A percentile compares a stretch with the other conserved stretches of the same genome.
These are phyloP conservation scores for Ampelomyces quisqualis DNA, from an alignment of 2,329 filamentous ascomycete genomes.

Conservation along the genomic window DNA sequence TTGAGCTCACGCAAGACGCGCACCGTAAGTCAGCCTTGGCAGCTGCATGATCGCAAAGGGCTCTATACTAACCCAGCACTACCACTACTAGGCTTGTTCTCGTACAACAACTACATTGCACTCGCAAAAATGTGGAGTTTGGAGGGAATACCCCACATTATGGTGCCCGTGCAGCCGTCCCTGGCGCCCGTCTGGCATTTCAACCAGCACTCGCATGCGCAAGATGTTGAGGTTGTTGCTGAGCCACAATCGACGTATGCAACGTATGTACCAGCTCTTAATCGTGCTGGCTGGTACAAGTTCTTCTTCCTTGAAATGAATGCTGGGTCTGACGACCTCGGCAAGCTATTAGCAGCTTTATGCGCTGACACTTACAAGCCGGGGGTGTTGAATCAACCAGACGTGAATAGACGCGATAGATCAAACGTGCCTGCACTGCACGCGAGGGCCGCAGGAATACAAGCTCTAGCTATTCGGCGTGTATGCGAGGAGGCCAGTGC, in stretches of 20 bases:
- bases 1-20: constrained; percentile 30
- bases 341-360: constrained; percentile 27
- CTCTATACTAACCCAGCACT: constrained; percentile 1
- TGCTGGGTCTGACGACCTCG: constrained; percentile 30
- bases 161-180: constrained; percentile 33
- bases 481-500: constrained; percentile 33
- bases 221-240: constrained; percentile 23
- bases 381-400: constrained; percentile 33
- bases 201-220: constrained; percentile 24
- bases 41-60: not conserved
- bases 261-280: constrained; percentile 39
- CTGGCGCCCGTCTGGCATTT: constrained; percentile 37
- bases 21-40: constrained; percentile 33
- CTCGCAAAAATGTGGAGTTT: constrained; percentile 38
- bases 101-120: constrained; percentile 30
- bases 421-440: constrained; percentile 24
- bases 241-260: constrained; percentile 14
- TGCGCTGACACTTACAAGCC: constrained; percentile 39
- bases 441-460: constrained; percentile 26
- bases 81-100: constrained; percentile 30
- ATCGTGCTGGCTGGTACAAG: constrained; percentile 42
- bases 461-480: constrained; percentile 26
- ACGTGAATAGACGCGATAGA: constrained; percentile 33
- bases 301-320: constrained; percentile 38
- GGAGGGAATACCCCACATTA: constrained; percentile 37